These are phyloP conservation scores for Fusarium sp. DNA, from an alignment of 2,329 filamentous ascomycete genomes.

Conservation along the genomic window DNA sequence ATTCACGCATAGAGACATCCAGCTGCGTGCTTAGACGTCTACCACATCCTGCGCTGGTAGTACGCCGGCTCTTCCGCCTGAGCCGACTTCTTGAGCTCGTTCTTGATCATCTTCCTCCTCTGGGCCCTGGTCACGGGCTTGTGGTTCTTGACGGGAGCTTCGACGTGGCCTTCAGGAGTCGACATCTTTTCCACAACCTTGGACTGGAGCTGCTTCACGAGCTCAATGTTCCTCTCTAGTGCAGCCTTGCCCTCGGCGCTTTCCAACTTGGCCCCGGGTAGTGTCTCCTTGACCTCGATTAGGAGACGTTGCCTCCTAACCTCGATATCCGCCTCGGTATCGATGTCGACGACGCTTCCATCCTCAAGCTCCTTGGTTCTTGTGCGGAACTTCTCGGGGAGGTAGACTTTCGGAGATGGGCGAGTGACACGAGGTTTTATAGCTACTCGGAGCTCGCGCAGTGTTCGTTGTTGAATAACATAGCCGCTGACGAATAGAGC, in stretches of 20 bases:
- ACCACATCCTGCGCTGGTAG: constrained; percentile 69
- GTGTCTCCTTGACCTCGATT: constrained; percentile 51
- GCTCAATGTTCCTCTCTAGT: constrained; percentile 45
- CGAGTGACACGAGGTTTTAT: constrained; percentile 64
- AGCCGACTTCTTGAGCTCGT: constrained; percentile 63
- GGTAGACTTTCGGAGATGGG: constrained; percentile 60
- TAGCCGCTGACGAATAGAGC: constrained; percentile 91
- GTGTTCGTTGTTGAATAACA: constrained; percentile 85
- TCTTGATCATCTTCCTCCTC: constrained; percentile 68
- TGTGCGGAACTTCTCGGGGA: constrained; percentile 63
- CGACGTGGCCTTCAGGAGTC: constrained; percentile 49
- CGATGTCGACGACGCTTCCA: constrained; percentile 56
- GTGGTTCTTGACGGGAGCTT: constrained; percentile 52
- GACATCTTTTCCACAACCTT: constrained; percentile 49
- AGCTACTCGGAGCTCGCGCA: constrained; percentile 79
- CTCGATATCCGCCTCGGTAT: constrained; percentile 49
- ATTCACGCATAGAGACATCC: neutral
- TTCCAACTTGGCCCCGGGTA: constrained; percentile 35
- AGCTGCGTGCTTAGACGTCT: constrained; percentile 1
- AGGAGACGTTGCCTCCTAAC: constrained; percentile 43
- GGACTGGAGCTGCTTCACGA: constrained; percentile 48
- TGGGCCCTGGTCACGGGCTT: constrained; percentile 64
- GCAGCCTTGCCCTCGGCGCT: constrained; percentile 28
- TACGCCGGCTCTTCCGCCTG: constrained; percentile 60
- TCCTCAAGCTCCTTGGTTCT: constrained; percentile 60